A percentile compares a stretch with the other conserved stretches of the same genome.
These are phyloP conservation scores for Lentinula detonsa DNA, from an alignment of 768 basidiomycete genomes.

Conservation along the genomic window DNA sequence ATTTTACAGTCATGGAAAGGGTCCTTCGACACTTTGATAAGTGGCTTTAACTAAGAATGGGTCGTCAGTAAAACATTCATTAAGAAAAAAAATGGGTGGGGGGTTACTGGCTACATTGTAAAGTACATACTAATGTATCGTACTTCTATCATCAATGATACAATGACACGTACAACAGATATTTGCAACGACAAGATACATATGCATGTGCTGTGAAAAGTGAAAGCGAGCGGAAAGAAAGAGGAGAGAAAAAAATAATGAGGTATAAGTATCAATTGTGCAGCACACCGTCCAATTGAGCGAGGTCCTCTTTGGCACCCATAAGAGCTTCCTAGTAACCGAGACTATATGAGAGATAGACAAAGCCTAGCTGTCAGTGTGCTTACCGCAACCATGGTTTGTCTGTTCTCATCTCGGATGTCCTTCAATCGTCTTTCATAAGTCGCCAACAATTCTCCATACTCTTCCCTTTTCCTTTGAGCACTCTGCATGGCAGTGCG, in stretches of 20 bases:
- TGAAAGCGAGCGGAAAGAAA: background rate
- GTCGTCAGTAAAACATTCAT: background rate
- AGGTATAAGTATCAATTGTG: background rate
- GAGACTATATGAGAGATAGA: background rate
- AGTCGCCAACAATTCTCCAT: conserved; percentile 45
- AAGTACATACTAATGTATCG: background rate
- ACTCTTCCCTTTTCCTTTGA: conserved; percentile 42
- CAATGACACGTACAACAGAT: background rate
- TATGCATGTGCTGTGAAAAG: background rate
- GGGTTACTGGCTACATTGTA: background rate
- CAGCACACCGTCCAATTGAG: conserved; percentile 28
- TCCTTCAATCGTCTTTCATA: conserved; percentile 69
- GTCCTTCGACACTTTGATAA: background rate
- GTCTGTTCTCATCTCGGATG: conserved; percentile 61
- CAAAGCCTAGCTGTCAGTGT: conserved; percentile 11
- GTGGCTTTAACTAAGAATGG: background rate
- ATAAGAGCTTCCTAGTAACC: conserved; percentile 40
- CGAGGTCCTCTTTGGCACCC: conserved; percentile 47
- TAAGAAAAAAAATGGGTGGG: background rate
- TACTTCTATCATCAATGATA: background rate
- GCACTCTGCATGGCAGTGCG: conserved; percentile 44
- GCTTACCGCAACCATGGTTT: conserved; percentile 50
- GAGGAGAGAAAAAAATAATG: background rate
- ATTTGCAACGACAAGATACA: background rate
- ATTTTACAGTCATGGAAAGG: background rate